Conservation (phyloP, 805 yeast genomes). For the Kazachstania taianensis region DNA sequence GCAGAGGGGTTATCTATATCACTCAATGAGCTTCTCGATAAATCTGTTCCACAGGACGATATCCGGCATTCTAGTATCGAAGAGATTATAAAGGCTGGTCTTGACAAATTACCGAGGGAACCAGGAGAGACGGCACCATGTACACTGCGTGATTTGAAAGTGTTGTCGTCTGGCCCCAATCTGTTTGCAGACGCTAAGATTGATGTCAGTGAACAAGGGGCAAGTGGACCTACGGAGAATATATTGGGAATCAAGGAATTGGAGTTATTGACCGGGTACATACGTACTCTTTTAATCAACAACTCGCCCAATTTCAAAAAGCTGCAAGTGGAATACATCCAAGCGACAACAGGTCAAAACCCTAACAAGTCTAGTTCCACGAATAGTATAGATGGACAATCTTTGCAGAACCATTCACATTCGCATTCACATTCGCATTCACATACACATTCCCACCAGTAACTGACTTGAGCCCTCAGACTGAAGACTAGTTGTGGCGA, state of each 20-base stretch:
- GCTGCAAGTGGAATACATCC: constrained; percentile 30
- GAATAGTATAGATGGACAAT: not conserved
- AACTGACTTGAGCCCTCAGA: no score
- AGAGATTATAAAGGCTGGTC: constrained; percentile 28
- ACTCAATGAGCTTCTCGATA: constrained; percentile 65
- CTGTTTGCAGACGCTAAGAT: constrained; percentile 28
- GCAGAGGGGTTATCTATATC: constrained; percentile 58
- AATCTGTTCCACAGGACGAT: constrained; percentile 43
- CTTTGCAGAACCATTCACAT: not conserved
- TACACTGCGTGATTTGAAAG: constrained; percentile 32
- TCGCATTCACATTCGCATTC: constrained; percentile 3
- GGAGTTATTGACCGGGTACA: constrained; percentile 29
- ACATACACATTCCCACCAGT: constrained; percentile 5
- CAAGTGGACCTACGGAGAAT: no score
- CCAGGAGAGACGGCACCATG: constrained; percentile 29
- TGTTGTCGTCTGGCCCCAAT: constrained; percentile 49
- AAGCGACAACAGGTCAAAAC: not conserved
- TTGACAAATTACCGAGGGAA: constrained; percentile 25
- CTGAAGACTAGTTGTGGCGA: no score
- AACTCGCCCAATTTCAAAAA: constrained; percentile 36
- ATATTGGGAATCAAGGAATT: constrained; percentile 29
- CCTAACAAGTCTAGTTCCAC: not conserved
- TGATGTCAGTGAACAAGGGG: constrained; percentile 12
- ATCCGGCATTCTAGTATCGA: constrained; percentile 37
- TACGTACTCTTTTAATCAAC: constrained; percentile 25